Evolutionary conservation across 352 stramenopile genomes (phyloP), one percentile per base, ranked within the genome.

Genomic region (Globisporangium megalacanthum): DNA sequence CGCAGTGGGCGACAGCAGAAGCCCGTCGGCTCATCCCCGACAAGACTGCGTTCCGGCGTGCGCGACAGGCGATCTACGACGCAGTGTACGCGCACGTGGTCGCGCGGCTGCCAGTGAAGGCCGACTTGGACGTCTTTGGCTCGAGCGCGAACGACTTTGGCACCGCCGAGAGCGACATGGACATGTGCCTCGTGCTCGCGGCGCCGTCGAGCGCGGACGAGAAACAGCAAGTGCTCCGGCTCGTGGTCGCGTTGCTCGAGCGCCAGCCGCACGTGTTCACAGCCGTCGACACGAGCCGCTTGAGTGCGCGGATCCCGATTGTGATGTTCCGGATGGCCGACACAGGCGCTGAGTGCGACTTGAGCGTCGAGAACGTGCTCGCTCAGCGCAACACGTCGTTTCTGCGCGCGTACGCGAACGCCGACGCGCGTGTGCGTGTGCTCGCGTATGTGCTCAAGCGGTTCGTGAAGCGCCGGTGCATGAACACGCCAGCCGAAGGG

Each of bases 141-240:
- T 99, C 95, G 17, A 98, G 88, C 44, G 89, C 87, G 2, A 99
- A 99, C 68, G 92, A 97, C 54, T 99, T 99, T 73, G 97, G 97
- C 39, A 96, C 79, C 33, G 77, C 89, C 19, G 62, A 75, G 36
- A 96, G 89, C 53, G 93, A 98, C 56, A 84, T 98, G 73, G 94
- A 98, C 57, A 97, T 98, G 89, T 98, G 89, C 61, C 70, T 97
- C 10, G 79, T 94, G 52, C 62, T 92, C 8, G 65, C 71, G 15
- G 52, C 69, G 36, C 47, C 51, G 2, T 50, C 35, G 4, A 75
- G 62, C 2, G 58, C 74, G 1, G 76, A 87, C n/a, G 75, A 87
- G 17, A 94, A 92, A 56, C 82, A 88, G 49, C 74, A 73, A 6
- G 68, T 92, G 22, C 56, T 94, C 8, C 62, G 74, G n/a, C 64